Evolutionary conservation across 768 basidiomycete species (phyloP), one percentile per base, ranked within the genome.

Genomic region (Lactifluus piperatus): DNA sequence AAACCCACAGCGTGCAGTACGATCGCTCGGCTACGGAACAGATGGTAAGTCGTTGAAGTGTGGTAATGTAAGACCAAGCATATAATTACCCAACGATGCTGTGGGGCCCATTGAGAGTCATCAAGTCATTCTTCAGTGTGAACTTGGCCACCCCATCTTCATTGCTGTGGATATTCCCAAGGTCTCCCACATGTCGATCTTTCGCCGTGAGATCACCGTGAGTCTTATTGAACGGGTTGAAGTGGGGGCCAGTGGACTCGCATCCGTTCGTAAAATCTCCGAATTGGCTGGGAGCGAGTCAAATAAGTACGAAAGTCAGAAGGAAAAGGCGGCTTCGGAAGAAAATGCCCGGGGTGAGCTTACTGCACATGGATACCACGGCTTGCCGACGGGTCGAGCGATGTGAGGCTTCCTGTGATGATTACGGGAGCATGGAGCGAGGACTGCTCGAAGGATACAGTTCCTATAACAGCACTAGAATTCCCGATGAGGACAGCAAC

Each of bases 281-380:
- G 44, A 75, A 73, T 54, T 74, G 70, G 67, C 73, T 76, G 68
- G n/a, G 54, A 27, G n/a, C 34, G 11, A 34, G 9, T 34, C 34
- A 11, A 34, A 11, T 32, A 13, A 13, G 34, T n/a, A n/a, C n/a
- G n/a, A n/a, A n/a, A n/a, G n/a, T n/a, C n/a, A n/a, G n/a, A n/a
- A n/a, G n/a, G n/a, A n/a, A n/a, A n/a, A n/a, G 34, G 4, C 5
- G 5, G 30, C 30, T 4, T 4, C 4, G 30, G 30, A 4, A 4
- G 30, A 8, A 30, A 30, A 30, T 8, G 30, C 34, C 3, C n/a
- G n/a, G n/a, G 11, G 37, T 39, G 18, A n/a, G 11, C 84, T 57
- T 63, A 88, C 88, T 93, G 90, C 56, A 93, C 73, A 71, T 92
- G 91, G 74, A 91, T 88, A 5, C 91, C 91, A 36, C 84, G 79